A percentile compares a stretch with the other conserved stretches of the same genome.
Conservation (phyloP, 345 rosid genomes). For the Theobroma cacao region DNA sequence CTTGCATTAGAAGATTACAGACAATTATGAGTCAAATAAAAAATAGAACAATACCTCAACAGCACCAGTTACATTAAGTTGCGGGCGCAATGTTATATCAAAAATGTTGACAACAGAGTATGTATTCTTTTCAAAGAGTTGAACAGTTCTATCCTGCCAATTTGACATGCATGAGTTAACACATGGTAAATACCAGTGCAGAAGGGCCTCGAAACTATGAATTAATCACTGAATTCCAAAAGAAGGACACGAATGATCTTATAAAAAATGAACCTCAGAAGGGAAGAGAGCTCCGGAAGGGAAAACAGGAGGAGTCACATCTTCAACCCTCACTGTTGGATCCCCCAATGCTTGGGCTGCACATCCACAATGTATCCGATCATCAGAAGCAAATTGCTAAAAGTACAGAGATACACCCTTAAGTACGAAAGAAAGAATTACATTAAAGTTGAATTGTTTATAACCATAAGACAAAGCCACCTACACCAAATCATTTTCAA, state of each 20-base stretch:
- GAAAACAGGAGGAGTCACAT: constrained; percentile 76
- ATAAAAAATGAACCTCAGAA: constrained; percentile 52
- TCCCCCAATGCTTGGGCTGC: constrained; percentile 87
- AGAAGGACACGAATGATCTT: not conserved
- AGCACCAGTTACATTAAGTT: constrained; percentile 80
- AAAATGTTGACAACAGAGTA: constrained; percentile 92
- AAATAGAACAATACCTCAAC: constrained; percentile 63
- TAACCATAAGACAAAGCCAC: not conserved
- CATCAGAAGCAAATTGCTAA: constrained; percentile 2
- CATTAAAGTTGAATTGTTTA: not conserved
- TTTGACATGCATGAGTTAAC: not conserved
- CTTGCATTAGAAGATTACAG: not conserved
- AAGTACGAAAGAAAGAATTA: not conserved
- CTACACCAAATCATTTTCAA: not conserved
- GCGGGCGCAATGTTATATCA: constrained; percentile 89
- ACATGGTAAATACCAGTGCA: not conserved
- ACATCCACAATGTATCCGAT: not conserved
- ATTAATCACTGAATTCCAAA: not conserved
- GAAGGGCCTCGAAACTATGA: not conserved
- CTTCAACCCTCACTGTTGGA: constrained; percentile 72
- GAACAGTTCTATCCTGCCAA: constrained; percentile 78
- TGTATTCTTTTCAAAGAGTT: constrained; percentile 82
- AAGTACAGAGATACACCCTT: not conserved
- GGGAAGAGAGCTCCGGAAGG: constrained; percentile 86
- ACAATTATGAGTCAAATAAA: not conserved